Percentiles rank a stretch among this genome's conserved stretches.
Conservation (phyloP, 306 rosid species). For the Fagus crenata region DNA sequence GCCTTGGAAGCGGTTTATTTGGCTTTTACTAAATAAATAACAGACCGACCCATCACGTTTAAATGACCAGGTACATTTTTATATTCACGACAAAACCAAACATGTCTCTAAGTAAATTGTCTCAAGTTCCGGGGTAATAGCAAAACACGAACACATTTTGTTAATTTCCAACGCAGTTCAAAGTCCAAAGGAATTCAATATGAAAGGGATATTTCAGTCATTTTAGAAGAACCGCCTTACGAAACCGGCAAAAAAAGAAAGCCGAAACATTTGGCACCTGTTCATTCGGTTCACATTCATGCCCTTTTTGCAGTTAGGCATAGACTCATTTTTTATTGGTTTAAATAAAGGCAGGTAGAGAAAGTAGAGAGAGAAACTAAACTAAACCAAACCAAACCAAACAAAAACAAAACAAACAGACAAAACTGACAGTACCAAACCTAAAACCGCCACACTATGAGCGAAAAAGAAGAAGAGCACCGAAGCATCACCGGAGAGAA, state of each 20-base stretch:
- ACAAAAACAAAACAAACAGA: neutral
- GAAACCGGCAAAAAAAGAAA: neutral
- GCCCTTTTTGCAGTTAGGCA: constrained; percentile 26
- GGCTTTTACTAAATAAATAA: too few relatives aligned
- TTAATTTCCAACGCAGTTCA: too few relatives aligned
- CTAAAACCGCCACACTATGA: constrained; percentile 8
- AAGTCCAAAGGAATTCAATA: neutral
- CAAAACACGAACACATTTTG: neutral
- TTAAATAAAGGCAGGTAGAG: constrained; percentile 17
- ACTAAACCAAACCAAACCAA: constrained; percentile 15
- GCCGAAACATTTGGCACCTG: constrained; percentile 12
- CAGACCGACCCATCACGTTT: too few relatives aligned
- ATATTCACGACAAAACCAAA: neutral
- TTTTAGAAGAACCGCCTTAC: constrained; percentile 7
- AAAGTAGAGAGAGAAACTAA: neutral
- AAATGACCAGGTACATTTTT: too few relatives aligned
- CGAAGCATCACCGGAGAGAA: neutral
- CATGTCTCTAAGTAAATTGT: neutral
- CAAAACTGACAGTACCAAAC: constrained; percentile 29
- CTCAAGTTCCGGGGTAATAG: neutral
- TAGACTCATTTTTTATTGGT: too few relatives aligned
- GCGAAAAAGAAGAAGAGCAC: constrained; percentile 12
- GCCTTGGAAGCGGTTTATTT: too few relatives aligned
- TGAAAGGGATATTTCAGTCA: constrained; percentile 23
- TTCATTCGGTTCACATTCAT: neutral